Evolutionary conservation across 352 stramenopile species (phyloP).

Genomic region (Thraustochytrium striatum): DNA sequence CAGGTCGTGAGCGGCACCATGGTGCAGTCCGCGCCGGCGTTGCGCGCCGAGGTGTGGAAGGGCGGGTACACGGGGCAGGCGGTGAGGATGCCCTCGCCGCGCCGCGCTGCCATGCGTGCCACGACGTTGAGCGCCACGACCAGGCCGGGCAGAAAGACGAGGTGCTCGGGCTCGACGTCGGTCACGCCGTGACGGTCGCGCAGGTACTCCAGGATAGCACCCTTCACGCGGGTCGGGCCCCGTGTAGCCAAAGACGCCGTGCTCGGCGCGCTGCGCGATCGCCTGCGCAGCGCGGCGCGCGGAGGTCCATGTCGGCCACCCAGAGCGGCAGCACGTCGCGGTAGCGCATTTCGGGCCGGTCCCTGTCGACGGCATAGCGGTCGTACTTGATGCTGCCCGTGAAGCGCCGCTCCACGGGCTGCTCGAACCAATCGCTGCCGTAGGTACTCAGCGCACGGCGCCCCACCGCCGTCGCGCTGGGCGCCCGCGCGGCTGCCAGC

Average conservation of each 20-base stretch:
- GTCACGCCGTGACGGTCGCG: background rate
- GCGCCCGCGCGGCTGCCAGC: too few relatives aligned
- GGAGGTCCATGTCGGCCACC: conserved; percentile 51
- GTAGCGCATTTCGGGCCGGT: conserved; percentile 10
- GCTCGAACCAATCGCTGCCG: too few relatives aligned
- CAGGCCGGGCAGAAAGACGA: conserved; percentile 54
- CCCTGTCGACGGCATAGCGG: conserved; percentile 20
- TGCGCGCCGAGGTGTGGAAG: conserved; percentile 50
- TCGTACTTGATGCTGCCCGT: conserved; percentile 49
- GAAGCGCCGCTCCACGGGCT: conserved; percentile 13
- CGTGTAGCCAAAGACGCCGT: conserved; percentile 48
- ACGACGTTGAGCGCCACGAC: conserved; percentile 52
- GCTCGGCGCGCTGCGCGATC: background rate
- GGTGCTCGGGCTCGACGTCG: conserved; percentile 35
- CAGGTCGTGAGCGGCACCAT: conserved; percentile 2
- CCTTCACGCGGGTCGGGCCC: conserved; percentile 5
- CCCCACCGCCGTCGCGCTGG: too few relatives aligned
- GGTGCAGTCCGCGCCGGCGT: background rate
- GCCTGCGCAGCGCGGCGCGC: background rate
- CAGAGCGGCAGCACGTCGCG: conserved; percentile 47
- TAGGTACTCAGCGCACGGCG: too few relatives aligned
- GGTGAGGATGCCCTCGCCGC: conserved; percentile 50
- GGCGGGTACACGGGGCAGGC: conserved; percentile 53
- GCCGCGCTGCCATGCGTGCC: conserved; percentile 49
- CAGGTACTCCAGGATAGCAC: conserved; percentile 9